Evolutionary conservation across 352 stramenopile species (phyloP), one percentile per base, ranked within the genome.

Genomic region (Bremia lactucae): DNA sequence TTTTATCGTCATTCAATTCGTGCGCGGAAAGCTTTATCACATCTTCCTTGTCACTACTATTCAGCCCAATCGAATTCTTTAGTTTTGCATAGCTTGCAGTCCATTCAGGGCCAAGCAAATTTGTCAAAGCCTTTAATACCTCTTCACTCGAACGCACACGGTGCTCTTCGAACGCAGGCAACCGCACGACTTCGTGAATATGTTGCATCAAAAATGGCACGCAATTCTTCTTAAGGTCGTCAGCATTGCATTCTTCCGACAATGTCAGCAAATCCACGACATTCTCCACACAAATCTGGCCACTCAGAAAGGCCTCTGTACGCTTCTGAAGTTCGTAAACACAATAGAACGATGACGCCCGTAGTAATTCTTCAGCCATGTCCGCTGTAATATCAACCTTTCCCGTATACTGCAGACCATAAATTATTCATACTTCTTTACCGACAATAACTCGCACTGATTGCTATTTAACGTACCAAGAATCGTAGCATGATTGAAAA

Each of bases 241-340:
- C 49, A 9, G 81, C 81, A 15, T 77, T 62, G 57, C 76, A 91
- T 47, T 87, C 71, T 31, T 91, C 75, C 0, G 81, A 76, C 22
- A 94, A 46, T 15, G 67, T 77, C 20, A 89, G 59, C 22, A 91
- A 34, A 20, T 83, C 72, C 34, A 90, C 78, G 7, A 87, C 78
- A 31, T 91, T 91, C 24, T 87, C 72, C 0, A 85, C 65, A 29
- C 61, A 65, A 45, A 94, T 90, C 47, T 91, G 74, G 9, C 68
- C 72, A 15, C 72, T 83, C 31, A 94, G 34, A 25, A 90, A 94
- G 8, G 74, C 55, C 42, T 94, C 81, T 0, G 72, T 78, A 25
- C 81, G 81, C 60, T 91, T 91, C 34, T 91, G 81, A 15, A 94
- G 59, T 60, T 94, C 81, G 21, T 70, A 69, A 5, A 93, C 81